Conservation (phyloP, 2,329 filamentous ascomycete genomes). For the Tolypocladium cylindrosporum region DNA sequence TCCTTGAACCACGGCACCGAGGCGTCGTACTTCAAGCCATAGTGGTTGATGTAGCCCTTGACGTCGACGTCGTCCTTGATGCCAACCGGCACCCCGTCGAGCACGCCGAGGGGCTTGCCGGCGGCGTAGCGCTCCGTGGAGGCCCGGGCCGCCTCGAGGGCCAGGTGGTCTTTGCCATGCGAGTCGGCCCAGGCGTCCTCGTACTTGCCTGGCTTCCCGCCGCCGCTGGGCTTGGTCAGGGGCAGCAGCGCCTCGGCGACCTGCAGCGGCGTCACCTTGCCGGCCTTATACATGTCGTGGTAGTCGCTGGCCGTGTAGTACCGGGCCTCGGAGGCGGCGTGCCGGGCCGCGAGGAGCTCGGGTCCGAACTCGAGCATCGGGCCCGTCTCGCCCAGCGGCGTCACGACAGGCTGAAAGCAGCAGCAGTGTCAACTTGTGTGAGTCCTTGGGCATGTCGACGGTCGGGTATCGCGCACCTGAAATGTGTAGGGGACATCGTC, state of each 20-base stretch:
- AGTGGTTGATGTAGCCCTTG: conserved; percentile 57
- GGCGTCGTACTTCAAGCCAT: conserved; percentile 53
- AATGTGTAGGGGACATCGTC: conserved; percentile 33
- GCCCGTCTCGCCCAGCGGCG: conserved; percentile 32
- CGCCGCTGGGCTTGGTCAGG: conserved; percentile 52
- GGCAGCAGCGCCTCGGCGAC: conserved; percentile 64
- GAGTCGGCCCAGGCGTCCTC: conserved; percentile 64
- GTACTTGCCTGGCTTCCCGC: conserved; percentile 44
- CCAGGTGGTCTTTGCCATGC: conserved; percentile 43
- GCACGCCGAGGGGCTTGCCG: conserved; percentile 53
- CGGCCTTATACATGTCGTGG: conserved; percentile 61
- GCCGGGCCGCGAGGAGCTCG: conserved; percentile 29
- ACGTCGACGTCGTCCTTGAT: conserved; percentile 75
- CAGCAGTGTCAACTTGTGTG: background rate
- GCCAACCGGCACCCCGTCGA: conserved; percentile 76
- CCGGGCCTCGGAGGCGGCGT: conserved; percentile 31
- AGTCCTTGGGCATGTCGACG: background rate
- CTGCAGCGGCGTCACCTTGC: conserved; percentile 59
- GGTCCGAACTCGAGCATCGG: conserved; percentile 29
- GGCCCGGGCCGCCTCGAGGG: conserved; percentile 57
- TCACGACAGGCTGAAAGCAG: conserved; percentile 41
- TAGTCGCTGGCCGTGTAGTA: conserved; percentile 71
- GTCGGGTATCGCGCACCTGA: conserved; percentile 29
- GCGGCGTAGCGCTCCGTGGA: conserved; percentile 64
- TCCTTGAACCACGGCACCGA: conserved; percentile 39